Base-by-base conservation (phyloP, 257 asterid species). In the Ocimum tenuiflorum region DNA sequence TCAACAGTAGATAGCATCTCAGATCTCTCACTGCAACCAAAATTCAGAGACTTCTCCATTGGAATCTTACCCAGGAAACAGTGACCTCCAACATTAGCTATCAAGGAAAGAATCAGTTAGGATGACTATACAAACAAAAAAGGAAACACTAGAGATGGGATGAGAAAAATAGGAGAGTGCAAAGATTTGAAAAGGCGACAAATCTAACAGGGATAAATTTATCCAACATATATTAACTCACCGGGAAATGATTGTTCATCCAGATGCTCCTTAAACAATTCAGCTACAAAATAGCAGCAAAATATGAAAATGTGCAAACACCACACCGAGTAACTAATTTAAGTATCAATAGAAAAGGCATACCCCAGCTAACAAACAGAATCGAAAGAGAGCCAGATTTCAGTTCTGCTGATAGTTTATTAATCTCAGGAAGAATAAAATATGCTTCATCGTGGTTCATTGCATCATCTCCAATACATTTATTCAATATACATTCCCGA, bases 21-120 rank as follows among this genome's bases (percentile, higher is more conserved):
- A 53, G 91, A 92, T 79, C 86, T 85, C 71, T 83, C 89, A 53
- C 95, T 96, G n/a, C 78, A 55, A 77, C 89, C 80, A 85, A 94
- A 75, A 73, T 82, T 80, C 59, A 87, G 77, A 50, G 96, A 86
- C 72, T 86, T 83, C 73, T 85, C 97, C 96, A 94, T 77, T 11
- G 96, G 92, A 72, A 94, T 82, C 81, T 82, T 88, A 51, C 97
- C 96, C 79, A 86, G 57, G 60, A 90, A 83, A 79, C 97, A 90
- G 77, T 74, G 81, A 52, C 91, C 94, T 73, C 81, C 91, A 65
- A 31, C 79, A 82, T 87, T 79, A 71, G 81, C 99, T 94, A 75
- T 62, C 68, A 80, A 56, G 65, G 14, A 35, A 72, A 29, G 58
- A 77, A 67, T 36, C 27, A 59, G 60, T 75, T 68, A 64, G 49